Conservation (phyloP, 768 basidiomycete species). For the Podaxis carcinomalis region DNA sequence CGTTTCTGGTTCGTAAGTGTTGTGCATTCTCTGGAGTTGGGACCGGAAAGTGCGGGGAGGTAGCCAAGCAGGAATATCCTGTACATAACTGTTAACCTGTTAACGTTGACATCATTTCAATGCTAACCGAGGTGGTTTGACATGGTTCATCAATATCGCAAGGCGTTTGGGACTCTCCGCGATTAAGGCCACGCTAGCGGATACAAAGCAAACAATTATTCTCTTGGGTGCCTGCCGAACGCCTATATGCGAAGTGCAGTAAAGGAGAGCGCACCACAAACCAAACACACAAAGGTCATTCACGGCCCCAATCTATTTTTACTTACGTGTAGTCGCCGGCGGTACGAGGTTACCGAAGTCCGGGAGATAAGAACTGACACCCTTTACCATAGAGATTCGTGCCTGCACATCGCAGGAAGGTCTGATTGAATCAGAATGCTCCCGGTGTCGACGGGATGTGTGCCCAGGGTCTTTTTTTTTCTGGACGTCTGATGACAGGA, state of each 20-base stretch:
- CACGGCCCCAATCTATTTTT: background rate
- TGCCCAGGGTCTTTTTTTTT: background rate
- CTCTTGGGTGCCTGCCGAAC: background rate
- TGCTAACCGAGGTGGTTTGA: background rate
- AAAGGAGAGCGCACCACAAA: background rate
- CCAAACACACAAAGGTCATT: background rate
- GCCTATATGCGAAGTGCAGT: background rate
- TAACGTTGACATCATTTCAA: background rate
- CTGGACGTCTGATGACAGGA: slow-evolving; percentile 3
- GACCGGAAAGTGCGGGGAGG: background rate
- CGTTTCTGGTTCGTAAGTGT: background rate
- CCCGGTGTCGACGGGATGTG: background rate
- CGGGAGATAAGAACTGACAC: background rate
- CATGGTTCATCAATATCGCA: background rate
- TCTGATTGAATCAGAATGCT: background rate
- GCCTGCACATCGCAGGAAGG: background rate
- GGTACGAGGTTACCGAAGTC: background rate
- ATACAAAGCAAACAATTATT: background rate
- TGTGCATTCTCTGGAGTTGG: background rate
- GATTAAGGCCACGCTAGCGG: background rate
- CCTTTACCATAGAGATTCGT: background rate
- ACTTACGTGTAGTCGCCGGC: background rate
- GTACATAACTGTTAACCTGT: background rate
- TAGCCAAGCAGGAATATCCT: background rate
- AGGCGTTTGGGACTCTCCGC: background rate